These are phyloP conservation scores for Ambrosia hybrid DNA, from an alignment of 140 eudicot species.

Conservation along the genomic window DNA sequence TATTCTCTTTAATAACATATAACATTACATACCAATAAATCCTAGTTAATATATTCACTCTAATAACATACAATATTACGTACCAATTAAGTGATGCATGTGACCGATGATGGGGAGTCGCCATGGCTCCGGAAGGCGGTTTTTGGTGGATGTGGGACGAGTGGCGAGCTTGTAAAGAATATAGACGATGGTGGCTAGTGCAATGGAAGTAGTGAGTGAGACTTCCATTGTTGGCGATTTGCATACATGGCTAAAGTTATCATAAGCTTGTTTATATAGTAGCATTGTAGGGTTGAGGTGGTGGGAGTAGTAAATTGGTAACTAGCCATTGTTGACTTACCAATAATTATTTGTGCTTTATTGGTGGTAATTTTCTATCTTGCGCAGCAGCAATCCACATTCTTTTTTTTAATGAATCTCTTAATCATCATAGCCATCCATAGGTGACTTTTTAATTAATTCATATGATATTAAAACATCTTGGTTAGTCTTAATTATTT, in stretches of 20 bases:
- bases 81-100: constrained; percentile 38
- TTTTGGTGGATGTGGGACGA: constrained; percentile 21
- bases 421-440: no score
- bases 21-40: no score
- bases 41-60: background rate
- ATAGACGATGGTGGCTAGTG: constrained; percentile 30
- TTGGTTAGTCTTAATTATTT: background rate
- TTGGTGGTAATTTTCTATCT: background rate
- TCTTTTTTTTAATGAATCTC: no score
- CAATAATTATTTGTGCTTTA: no score
- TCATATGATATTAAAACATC: no score
- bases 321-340: background rate
- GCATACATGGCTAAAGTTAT: background rate
- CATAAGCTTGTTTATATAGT: constrained; percentile 2
- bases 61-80: background rate
- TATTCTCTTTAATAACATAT: no score
- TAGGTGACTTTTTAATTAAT: no score
- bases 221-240: constrained; percentile 15
- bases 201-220: constrained; percentile 13
- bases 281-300: background rate
- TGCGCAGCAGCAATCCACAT: background rate
- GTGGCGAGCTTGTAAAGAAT: constrained; percentile 25
- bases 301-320: no score
- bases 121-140: constrained; percentile 30
- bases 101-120: constrained; percentile 35